phyloP scores from a whole-genome alignment of 2,329 filamentous ascomycete species.

The Aaosphaeria pasadenensis region DNA sequence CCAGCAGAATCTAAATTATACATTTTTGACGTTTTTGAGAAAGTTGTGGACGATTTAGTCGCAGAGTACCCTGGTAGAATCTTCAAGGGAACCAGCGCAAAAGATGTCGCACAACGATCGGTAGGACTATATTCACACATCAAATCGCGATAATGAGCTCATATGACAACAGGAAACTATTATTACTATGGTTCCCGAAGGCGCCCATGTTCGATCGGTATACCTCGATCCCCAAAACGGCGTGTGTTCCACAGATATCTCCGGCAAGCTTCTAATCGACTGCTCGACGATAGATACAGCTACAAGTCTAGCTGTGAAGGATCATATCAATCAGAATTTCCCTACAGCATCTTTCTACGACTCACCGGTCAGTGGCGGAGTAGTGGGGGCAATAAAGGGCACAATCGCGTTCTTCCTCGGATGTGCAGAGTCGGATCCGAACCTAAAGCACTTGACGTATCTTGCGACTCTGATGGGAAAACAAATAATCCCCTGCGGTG shows the following conservation, averaged over 20 bases:
- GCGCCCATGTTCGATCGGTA: constrained; percentile 49
- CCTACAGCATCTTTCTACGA: constrained; percentile 50
- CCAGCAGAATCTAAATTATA: constrained; percentile 42
- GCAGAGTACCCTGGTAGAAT: constrained; percentile 40
- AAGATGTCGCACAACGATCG: constrained; percentile 49
- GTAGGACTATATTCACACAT: constrained; percentile 33
- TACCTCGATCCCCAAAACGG: constrained; percentile 47
- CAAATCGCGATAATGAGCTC: constrained; percentile 1
- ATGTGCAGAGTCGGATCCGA: constrained; percentile 44
- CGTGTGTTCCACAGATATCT: constrained; percentile 41
- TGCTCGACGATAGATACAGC: constrained; percentile 56
- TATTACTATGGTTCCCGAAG: constrained; percentile 55
- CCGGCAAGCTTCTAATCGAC: constrained; percentile 51
- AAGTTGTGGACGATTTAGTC: constrained; percentile 43
- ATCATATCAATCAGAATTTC: constrained; percentile 36
- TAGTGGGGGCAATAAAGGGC: constrained; percentile 50
- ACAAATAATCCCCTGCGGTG: constrained; percentile 56
- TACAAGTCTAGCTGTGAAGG: constrained; percentile 47
- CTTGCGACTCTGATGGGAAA: constrained; percentile 53
- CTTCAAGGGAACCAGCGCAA: constrained; percentile 41
- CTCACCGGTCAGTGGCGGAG: constrained; percentile 53
- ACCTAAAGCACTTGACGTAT: constrained; percentile 42
- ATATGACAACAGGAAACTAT: constrained; percentile 43
- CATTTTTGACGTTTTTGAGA: constrained; percentile 49
- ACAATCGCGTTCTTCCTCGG: constrained; percentile 58